Evolutionary conservation across 192 early-diverging fungal genomes (phyloP).

Genomic region (Piromyces finnis): DNA sequence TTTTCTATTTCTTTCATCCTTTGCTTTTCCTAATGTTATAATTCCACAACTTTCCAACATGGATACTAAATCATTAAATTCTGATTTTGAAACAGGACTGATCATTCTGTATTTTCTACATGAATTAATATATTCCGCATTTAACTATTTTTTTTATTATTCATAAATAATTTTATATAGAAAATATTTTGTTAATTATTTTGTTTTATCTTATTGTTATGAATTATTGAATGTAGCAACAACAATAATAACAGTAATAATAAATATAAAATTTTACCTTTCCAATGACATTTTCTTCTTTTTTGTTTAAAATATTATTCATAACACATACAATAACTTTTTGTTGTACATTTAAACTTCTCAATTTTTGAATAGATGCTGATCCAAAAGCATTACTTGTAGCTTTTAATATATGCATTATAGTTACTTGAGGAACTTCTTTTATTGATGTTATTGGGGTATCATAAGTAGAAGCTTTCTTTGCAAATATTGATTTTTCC

Average conservation of each 20-base stretch:
- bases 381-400: slow-evolving; percentile 39
- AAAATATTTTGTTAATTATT: no score
- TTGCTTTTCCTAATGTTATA: slow-evolving; percentile 12
- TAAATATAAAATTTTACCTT: no score
- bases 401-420: slow-evolving; percentile 61
- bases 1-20: not conserved
- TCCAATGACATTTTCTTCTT: not conserved
- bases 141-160: slow-evolving; percentile 19
- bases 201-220: no score
- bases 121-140: slow-evolving; percentile 37
- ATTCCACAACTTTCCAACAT: slow-evolving; percentile 57
- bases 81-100: slow-evolving; percentile 49
- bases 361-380: slow-evolving; percentile 36
- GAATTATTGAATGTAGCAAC: no score
- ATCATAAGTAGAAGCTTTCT: slow-evolving; percentile 6
- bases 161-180: slow-evolving; percentile 4
- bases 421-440: slow-evolving; percentile 29
- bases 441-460: slow-evolving; percentile 16
- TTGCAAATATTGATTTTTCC: slow-evolving; percentile 2
- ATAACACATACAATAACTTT: slow-evolving; percentile 53
- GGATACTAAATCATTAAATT: slow-evolving; percentile 53
- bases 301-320: slow-evolving; percentile 11
- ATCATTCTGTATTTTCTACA: slow-evolving; percentile 29
- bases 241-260: no score
- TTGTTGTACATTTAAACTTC: slow-evolving; percentile 57